Evolutionary conservation across 805 yeast genomes (phyloP).

Genomic region (Lipomyces anomalus): DNA sequence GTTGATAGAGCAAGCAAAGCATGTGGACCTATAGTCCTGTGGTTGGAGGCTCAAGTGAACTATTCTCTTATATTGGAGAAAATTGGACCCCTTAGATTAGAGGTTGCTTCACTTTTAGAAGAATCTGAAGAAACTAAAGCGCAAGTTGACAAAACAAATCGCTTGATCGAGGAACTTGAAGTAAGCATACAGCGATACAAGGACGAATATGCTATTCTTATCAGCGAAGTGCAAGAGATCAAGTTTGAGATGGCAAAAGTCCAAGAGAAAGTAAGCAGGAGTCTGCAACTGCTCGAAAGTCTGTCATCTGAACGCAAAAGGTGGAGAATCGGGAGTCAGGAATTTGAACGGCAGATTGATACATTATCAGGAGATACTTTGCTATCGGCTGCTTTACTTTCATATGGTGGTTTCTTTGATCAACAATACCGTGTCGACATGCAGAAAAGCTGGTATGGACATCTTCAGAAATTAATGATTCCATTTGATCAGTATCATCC

Average conservation of each 20-base stretch:
- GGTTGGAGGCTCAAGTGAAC: constrained; percentile 88
- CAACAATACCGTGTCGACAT: constrained; percentile 42
- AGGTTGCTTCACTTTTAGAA: constrained; percentile 54
- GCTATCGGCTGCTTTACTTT: constrained; percentile 54
- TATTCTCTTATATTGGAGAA: constrained; percentile 64
- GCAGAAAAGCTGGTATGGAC: constrained; percentile 35
- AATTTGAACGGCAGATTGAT: constrained; percentile 44
- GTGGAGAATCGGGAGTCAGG: constrained; percentile 60
- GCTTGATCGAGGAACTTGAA: constrained; percentile 70
- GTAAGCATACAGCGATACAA: constrained; percentile 63
- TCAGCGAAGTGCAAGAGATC: constrained; percentile 70
- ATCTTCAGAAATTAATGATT: constrained; percentile 38
- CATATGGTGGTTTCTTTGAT: constrained; percentile 57
- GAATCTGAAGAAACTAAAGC: constrained; percentile 59
- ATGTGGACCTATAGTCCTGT: constrained; percentile 82
- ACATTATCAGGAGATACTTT: constrained; percentile 60
- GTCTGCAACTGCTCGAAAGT: constrained; percentile 55
- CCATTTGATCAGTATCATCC: constrained; percentile 36
- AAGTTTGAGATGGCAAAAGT: constrained; percentile 65
- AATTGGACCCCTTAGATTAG: constrained; percentile 67
- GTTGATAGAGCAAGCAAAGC: constrained; percentile 91
- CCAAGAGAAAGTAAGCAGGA: constrained; percentile 53
- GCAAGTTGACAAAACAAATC: constrained; percentile 66
- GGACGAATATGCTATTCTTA: constrained; percentile 60
- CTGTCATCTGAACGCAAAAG: constrained; percentile 62